These are phyloP conservation scores for Lachnellula arida DNA, from an alignment of 2,329 filamentous ascomycete genomes.

Conservation along the genomic window DNA sequence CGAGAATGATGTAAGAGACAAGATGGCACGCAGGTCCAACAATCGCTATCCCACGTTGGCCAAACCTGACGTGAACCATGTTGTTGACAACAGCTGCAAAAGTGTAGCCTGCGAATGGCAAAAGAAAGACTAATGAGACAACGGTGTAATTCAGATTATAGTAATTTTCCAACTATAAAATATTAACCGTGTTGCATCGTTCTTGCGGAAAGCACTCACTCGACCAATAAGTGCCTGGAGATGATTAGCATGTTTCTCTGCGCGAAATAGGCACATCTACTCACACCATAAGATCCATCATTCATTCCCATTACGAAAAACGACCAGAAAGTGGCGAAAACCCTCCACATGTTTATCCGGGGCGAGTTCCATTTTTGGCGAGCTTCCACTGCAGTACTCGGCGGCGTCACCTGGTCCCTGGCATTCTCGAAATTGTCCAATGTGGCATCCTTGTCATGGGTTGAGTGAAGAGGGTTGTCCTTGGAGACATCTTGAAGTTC, in stretches of 20 bases:
- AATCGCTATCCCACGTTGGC: conserved; percentile 67
- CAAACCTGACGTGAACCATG: conserved; percentile 49
- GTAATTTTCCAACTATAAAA: conserved; percentile 51
- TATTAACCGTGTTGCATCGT: background rate
- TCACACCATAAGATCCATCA: conserved; percentile 60
- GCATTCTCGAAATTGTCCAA: conserved; percentile 10
- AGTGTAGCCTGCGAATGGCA: conserved; percentile 62
- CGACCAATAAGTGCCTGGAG: conserved; percentile 43
- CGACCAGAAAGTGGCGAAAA: conserved; percentile 53
- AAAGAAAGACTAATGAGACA: conserved; percentile 62
- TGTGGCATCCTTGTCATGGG: background rate
- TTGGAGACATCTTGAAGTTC: background rate
- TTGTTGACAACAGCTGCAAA: conserved; percentile 61
- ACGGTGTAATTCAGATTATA: conserved; percentile 58
- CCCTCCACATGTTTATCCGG: conserved; percentile 52
- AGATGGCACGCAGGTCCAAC: conserved; percentile 60
- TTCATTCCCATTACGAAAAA: conserved; percentile 65
- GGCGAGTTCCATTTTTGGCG: conserved; percentile 62
- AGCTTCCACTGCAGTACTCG: conserved; percentile 16
- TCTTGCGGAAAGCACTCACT: conserved; percentile 22
- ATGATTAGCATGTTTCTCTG: conserved; percentile 32
- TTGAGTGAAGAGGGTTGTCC: too few relatives aligned
- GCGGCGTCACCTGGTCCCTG: conserved; percentile 6
- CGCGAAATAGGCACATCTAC: conserved; percentile 26
- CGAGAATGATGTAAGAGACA: conserved; percentile 59